These are phyloP conservation scores for Aspergillus latus DNA, from an alignment of 2,329 filamentous ascomycete genomes.

Conservation along the genomic window DNA sequence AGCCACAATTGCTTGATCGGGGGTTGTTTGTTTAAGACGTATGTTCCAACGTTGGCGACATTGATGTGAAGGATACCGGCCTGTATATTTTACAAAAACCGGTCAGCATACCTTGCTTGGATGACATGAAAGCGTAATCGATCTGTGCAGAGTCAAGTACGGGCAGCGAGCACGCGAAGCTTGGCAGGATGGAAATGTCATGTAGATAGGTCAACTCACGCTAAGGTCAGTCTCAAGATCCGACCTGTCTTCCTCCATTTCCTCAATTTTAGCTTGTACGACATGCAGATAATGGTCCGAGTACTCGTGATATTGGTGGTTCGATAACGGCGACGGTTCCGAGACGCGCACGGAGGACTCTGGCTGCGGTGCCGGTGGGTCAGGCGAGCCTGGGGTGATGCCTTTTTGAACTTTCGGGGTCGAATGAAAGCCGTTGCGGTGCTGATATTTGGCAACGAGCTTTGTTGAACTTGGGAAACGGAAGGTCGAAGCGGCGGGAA, in stretches of 20 bases:
- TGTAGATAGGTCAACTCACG: slow-evolving; percentile 54
- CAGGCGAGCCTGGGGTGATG: slow-evolving; percentile 59
- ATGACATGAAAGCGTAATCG: background rate
- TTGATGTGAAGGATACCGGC: slow-evolving; percentile 79
- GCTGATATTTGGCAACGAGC: background rate
- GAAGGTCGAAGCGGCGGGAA: slow-evolving; percentile 14
- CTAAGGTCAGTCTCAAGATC: slow-evolving; percentile 87
- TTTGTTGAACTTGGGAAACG: slow-evolving; percentile 19
- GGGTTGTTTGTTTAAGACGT: slow-evolving; percentile 97
- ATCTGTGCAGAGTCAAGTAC: background rate
- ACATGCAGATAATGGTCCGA: slow-evolving; percentile 72
- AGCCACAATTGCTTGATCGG: slow-evolving; percentile 98
- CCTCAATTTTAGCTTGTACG: slow-evolving; percentile 64
- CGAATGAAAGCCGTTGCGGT: slow-evolving; percentile 35
- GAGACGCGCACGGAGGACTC: slow-evolving; percentile 40
- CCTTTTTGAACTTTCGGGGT: slow-evolving; percentile 46
- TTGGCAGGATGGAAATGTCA: background rate
- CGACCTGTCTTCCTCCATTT: slow-evolving; percentile 66
- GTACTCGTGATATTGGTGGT: slow-evolving; percentile 72
- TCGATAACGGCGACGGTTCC: slow-evolving; percentile 64
- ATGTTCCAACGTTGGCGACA: slow-evolving; percentile 70
- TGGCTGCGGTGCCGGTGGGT: slow-evolving; percentile 50
- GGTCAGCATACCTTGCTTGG: background rate
- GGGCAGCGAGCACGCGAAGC: background rate
- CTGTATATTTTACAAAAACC: slow-evolving; percentile 50